Evolutionary conservation across 1,284 basidiomycete species (phyloP).

Genomic region (Apiotrichum porosum): DNA sequence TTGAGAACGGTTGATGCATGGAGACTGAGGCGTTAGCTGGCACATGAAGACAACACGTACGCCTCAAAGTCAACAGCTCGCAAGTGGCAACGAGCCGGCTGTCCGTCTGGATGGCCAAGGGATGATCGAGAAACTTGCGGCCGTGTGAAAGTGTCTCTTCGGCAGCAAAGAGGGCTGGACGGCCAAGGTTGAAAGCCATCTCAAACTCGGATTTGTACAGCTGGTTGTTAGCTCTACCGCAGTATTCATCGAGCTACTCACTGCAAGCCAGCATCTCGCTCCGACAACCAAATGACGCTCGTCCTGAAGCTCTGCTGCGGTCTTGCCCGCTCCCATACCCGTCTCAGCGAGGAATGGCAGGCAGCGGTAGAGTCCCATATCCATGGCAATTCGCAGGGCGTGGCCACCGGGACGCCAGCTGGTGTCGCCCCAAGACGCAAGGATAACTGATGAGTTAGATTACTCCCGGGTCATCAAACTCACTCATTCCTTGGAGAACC

Average conservation of each 20-base stretch:
- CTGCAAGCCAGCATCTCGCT: constrained; percentile 76
- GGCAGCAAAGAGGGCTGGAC: constrained; percentile 79
- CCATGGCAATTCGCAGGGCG: constrained; percentile 86
- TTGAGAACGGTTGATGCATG: constrained; percentile 36
- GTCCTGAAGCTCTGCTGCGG: constrained; percentile 53
- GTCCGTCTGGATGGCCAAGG: constrained; percentile 79
- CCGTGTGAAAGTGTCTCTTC: constrained; percentile 78
- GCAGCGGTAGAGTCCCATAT: constrained; percentile 80
- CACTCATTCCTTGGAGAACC: constrained; percentile 73
- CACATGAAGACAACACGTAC: constrained; percentile 16
- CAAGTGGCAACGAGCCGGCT: constrained; percentile 82
- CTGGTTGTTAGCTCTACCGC: constrained; percentile 8
- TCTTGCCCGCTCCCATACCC: constrained; percentile 63
- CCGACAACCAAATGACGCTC: constrained; percentile 72
- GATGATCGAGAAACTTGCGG: constrained; percentile 71
- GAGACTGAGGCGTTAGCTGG: constrained; percentile 16
- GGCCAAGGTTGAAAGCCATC: constrained; percentile 56
- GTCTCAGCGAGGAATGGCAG: constrained; percentile 71
- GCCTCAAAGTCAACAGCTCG: constrained; percentile 36
- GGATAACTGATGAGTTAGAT: constrained; percentile 29
- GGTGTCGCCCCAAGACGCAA: constrained; percentile 43
- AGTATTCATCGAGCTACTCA: constrained; percentile 13
- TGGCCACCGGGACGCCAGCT: constrained; percentile 55
- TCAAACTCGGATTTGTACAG: constrained; percentile 79
- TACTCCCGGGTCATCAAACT: too few species aligned